phyloP scores from a whole-genome alignment of 345 rosid genomes.

The Arabis alpina region DNA sequence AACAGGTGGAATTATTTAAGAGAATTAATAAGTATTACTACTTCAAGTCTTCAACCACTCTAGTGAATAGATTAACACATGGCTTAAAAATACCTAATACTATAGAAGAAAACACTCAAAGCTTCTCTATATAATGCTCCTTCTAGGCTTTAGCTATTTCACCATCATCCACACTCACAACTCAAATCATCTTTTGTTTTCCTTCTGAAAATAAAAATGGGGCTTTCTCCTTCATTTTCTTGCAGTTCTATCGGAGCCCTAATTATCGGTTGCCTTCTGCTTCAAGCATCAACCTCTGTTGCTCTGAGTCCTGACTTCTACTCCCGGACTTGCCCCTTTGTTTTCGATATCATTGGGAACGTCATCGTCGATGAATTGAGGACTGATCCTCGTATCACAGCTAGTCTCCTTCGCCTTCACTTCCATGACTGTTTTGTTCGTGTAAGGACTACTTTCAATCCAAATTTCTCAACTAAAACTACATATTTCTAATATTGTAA shows the following conservation, averaged over 20 bases:
- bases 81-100: constrained; percentile 19
- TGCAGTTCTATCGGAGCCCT: constrained; percentile 32
- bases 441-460: constrained; percentile 18
- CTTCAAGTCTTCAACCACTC: constrained; percentile 33
- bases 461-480: no score
- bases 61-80: constrained; percentile 10
- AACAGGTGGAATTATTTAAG: neutral
- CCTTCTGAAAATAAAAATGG: constrained; percentile 4
- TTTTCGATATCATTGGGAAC: constrained; percentile 28
- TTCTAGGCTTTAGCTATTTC: neutral
- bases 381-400: constrained; percentile 41
- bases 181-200: neutral
- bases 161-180: constrained; percentile 27
- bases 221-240: constrained; percentile 28
- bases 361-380: constrained; percentile 25
- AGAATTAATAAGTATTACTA: neutral
- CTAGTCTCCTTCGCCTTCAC: constrained; percentile 42
- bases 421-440: constrained; percentile 44
- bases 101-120: constrained; percentile 12
- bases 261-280: constrained; percentile 39
- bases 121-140: constrained; percentile 33
- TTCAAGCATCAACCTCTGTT: constrained; percentile 37
- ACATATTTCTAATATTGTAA: no score
- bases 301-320: constrained; percentile 42
- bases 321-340: constrained; percentile 1